A percentile compares a stretch with the other conserved stretches of the same genome.
Conservation (phyloP, 164 flowering plant species). For the Malania oleifera region DNA sequence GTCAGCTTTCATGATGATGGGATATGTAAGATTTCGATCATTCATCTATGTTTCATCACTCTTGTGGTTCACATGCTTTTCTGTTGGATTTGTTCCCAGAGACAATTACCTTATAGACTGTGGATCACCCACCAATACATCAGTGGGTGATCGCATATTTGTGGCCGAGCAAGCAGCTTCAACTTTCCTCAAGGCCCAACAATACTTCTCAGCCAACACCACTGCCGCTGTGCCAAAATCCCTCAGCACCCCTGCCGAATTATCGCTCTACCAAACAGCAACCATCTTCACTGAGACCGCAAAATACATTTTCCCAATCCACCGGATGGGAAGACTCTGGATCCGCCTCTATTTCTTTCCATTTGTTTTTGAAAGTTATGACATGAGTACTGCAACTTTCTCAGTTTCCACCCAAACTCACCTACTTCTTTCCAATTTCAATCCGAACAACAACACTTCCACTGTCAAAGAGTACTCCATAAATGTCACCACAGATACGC, state of each 20-base stretch:
- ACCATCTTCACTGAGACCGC: slow-evolving; percentile 44
- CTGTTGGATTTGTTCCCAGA: slow-evolving; percentile 40
- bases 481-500: slow-evolving; percentile 34
- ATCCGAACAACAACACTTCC: slow-evolving; percentile 13
- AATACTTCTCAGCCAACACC: slow-evolving; percentile 40
- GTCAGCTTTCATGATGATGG: slow-evolving; percentile 29
- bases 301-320: slow-evolving; percentile 40
- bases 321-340: slow-evolving; percentile 56
- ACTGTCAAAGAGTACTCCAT: slow-evolving; percentile 49
- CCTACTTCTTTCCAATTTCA: slow-evolving; percentile 41
- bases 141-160: slow-evolving; percentile 39
- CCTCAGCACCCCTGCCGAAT: slow-evolving; percentile 27
- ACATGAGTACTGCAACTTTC: slow-evolving; percentile 46
- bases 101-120: slow-evolving; percentile 61
- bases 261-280: slow-evolving; percentile 49
- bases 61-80: slow-evolving; percentile 18
- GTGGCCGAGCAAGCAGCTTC: slow-evolving; percentile 43
- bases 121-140: slow-evolving; percentile 50
- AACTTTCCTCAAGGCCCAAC: slow-evolving; percentile 37
- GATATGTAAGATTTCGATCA: slow-evolving; percentile 14
- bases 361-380: slow-evolving; percentile 31
- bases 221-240: too few species aligned
- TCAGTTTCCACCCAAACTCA: slow-evolving; percentile 42
- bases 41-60: slow-evolving; percentile 29
- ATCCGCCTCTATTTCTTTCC: slow-evolving; percentile 74